These are phyloP conservation scores for Naegleria lovaniensis DNA, from an alignment of 208 protist species.

Conservation along the genomic window DNA sequence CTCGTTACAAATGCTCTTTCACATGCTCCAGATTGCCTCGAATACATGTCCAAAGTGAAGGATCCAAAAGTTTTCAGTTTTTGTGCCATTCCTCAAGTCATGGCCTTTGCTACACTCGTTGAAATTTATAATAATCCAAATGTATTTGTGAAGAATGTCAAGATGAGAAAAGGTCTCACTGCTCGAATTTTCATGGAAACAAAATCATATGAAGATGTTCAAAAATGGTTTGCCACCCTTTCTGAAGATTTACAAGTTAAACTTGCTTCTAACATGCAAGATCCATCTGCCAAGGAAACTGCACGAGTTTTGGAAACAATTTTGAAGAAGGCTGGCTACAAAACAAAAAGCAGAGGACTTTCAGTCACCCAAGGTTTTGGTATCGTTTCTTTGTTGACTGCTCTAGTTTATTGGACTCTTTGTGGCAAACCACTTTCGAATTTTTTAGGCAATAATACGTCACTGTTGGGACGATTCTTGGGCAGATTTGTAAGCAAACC, in stretches of 20 bases:
- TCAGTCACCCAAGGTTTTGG: neutral
- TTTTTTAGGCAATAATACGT: neutral
- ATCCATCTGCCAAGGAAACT: neutral
- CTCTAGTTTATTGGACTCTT: neutral
- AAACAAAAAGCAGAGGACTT: neutral
- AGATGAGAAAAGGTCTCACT: constrained; percentile 73
- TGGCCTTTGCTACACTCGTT: constrained; percentile 87
- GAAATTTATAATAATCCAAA: constrained; percentile 83
- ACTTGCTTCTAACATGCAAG: neutral
- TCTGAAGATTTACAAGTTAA: neutral
- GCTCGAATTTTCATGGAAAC: constrained; percentile 9
- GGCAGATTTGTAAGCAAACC: too few relatives aligned
- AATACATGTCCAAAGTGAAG: constrained; percentile 68
- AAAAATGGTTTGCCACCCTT: neutral
- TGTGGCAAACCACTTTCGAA: neutral
- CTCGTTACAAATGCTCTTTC: constrained; percentile 81
- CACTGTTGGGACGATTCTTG: neutral
- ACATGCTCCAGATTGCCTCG: constrained; percentile 73
- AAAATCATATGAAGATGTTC: neutral
- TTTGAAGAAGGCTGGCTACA: neutral
- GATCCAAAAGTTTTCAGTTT: constrained; percentile 82
- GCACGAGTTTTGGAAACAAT: neutral
- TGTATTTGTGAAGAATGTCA: constrained; percentile 80
- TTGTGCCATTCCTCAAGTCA: constrained; percentile 92
- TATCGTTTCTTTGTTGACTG: neutral